Conservation (phyloP, 2,329 filamentous ascomycete species). For the Cercospora sp. region DNA sequence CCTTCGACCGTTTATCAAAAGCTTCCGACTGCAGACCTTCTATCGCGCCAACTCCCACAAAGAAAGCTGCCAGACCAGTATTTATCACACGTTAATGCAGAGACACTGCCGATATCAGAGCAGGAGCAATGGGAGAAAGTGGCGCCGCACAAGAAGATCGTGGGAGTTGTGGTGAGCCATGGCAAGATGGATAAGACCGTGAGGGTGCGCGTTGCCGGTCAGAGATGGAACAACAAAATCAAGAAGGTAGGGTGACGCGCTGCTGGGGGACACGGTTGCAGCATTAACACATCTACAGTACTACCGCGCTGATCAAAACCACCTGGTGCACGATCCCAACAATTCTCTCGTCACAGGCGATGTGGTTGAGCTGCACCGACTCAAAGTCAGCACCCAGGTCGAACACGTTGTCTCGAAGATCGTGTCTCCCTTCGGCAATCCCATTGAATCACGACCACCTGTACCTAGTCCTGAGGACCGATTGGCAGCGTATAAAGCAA, state of each 20-base stretch:
- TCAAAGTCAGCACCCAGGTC: constrained; percentile 65
- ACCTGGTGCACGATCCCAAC: constrained; percentile 77
- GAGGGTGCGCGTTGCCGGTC: constrained; percentile 70
- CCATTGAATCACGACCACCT: constrained; percentile 63
- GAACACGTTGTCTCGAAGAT: constrained; percentile 74
- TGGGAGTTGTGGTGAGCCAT: constrained; percentile 72
- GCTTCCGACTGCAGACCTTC: constrained; percentile 10
- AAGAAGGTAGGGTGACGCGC: constrained; percentile 61
- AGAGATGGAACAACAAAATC: constrained; percentile 70
- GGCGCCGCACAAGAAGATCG: constrained; percentile 32
- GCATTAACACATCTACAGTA: constrained; percentile 46
- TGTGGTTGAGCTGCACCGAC: constrained; percentile 70
- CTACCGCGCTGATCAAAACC: constrained; percentile 64
- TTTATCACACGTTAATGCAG: constrained; percentile 14
- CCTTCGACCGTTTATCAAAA: constrained; percentile 13
- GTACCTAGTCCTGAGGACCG: constrained; percentile 66
- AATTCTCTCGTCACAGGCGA: constrained; percentile 72
- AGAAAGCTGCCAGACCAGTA: constrained; percentile 9
- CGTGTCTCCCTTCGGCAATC: constrained; percentile 67
- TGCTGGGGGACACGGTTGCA: not conserved
- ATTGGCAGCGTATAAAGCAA: constrained; percentile 55
- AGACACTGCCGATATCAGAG: constrained; percentile 29
- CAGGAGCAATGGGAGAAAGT: constrained; percentile 29
- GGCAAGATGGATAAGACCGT: constrained; percentile 77
- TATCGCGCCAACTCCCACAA: constrained; percentile 13